Base-by-base conservation (phyloP, 768 basidiomycete species). In the Lepiota brunneoincarnata region DNA sequence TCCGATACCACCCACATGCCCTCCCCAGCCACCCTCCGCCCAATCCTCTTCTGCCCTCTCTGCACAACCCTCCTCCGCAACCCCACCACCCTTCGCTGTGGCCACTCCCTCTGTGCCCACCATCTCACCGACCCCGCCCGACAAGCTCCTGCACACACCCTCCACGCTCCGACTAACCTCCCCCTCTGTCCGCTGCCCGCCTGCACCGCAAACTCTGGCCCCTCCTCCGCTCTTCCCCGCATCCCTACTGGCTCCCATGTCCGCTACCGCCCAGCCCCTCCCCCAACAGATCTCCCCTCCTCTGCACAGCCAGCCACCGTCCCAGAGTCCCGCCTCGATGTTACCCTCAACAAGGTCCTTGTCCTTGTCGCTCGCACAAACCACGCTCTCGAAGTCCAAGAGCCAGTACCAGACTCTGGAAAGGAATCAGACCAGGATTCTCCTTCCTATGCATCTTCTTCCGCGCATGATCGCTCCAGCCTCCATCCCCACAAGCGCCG, bases 51-150 rank as follows among this genome's bases (percentile, higher is more conserved):
- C 49, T 91, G 89, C 63, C 77, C 81, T 2, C 63, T 80, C 67
- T 89, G 89, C 60, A 3, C 80, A 75, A 7, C 69, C 78, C 51
- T 75, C 62, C 64, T 93, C 75, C 76, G 28, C 70, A 69, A 60
- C 73, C 92, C 74, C 69, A 87, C 61, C 73, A 93, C 75, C 0
- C 83, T 96, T 37, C 79, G 74, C 61, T 97, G 93, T 63, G 93
- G 93, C 49, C 93, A 97, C 65, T 78, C 92, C 18, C 58, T 95
- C 58, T 97, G 93, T 61, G 67, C 81, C 0, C 41, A 20, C n/a
- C 89, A 91, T 64, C 57, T 59, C 15, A 60, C 76, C 21, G 51
- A 42, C 65, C 55, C 58, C 59, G 1, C 1, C 35, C 20, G 18
- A 18, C 18, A 37, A 12, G 2, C 39, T 6, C 14, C 51, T 43